These are phyloP conservation scores for Geotrichum reessii DNA, from an alignment of 1,139 yeast species.

Conservation along the genomic window DNA sequence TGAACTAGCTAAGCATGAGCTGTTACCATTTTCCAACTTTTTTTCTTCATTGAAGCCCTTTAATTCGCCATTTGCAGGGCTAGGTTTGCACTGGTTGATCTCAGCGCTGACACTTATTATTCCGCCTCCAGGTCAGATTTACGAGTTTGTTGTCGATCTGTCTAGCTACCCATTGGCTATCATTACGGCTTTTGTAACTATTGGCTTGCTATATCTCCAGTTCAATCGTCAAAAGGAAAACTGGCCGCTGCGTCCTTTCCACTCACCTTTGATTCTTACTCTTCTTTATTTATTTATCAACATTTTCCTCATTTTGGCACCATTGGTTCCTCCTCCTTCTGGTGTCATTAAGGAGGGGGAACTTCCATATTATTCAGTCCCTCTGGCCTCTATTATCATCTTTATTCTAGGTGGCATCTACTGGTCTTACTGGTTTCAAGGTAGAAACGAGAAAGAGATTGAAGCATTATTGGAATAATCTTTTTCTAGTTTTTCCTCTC, in stretches of 20 bases:
- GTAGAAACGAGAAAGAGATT: slow-evolving; percentile 2
- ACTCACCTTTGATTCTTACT: slow-evolving; percentile 31
- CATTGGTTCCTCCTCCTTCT: slow-evolving; percentile 50
- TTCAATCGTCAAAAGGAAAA: slow-evolving; percentile 47
- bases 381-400: slow-evolving; percentile 48
- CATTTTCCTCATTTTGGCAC: slow-evolving; percentile 50
- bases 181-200: slow-evolving; percentile 62
- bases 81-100: slow-evolving; percentile 47
- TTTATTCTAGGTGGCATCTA: slow-evolving; percentile 45
- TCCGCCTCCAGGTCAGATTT: slow-evolving; percentile 76
- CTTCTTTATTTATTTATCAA: slow-evolving; percentile 46
- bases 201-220: slow-evolving; percentile 65
- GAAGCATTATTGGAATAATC: not conserved
- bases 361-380: slow-evolving; percentile 55
- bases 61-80: slow-evolving; percentile 50
- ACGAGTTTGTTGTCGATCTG: slow-evolving; percentile 64
- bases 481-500: not conserved
- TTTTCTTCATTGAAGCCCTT: slow-evolving; percentile 49
- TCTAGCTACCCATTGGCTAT: slow-evolving; percentile 71
- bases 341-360: slow-evolving; percentile 24
- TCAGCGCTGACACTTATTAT: slow-evolving; percentile 49
- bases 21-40: slow-evolving; percentile 59
- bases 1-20: slow-evolving; percentile 67
- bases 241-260: slow-evolving; percentile 40
- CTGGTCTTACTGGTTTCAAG: slow-evolving; percentile 30